Conservation (phyloP, 352 stramenopile genomes). For the Peronospora farinosa region DNA sequence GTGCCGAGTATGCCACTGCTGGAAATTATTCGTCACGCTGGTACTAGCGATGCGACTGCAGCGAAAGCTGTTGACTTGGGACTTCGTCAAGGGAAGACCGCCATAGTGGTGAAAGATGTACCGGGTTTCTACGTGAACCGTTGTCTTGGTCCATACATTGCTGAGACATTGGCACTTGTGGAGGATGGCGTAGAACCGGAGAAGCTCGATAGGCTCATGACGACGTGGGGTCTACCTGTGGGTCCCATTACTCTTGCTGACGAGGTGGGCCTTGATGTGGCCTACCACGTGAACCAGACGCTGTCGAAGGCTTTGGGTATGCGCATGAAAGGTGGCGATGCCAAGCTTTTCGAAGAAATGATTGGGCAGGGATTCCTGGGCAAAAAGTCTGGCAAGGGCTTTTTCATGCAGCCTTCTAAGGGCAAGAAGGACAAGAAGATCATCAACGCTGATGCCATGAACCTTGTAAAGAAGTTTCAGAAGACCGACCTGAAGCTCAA, state of each 20-base stretch:
- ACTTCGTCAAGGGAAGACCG: constrained; percentile 96
- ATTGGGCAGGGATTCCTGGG: constrained; percentile 93
- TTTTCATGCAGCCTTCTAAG: constrained; percentile 92
- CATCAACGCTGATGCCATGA: constrained; percentile 84
- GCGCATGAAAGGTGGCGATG: constrained; percentile 90
- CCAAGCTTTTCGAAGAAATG: constrained; percentile 92
- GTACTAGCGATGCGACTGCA: constrained; percentile 84
- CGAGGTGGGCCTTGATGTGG: constrained; percentile 97
- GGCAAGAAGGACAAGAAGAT: constrained; percentile 87
- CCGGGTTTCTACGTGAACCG: constrained; percentile 99
- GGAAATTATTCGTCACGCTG: constrained; percentile 96
- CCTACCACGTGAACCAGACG: constrained; percentile 89
- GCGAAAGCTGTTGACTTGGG: constrained; percentile 92
- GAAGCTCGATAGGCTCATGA: constrained; percentile 92
- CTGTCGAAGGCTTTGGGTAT: constrained; percentile 93
- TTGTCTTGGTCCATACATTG: constrained; percentile 93
- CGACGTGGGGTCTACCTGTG: constrained; percentile 95
- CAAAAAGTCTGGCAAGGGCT: constrained; percentile 96
- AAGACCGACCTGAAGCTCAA: constrained; percentile 72
- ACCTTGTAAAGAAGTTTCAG: constrained; percentile 77
- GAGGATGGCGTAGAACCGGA: constrained; percentile 90
- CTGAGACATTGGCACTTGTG: constrained; percentile 87
- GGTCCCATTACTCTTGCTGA: constrained; percentile 95
- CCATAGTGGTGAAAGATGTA: constrained; percentile 97
- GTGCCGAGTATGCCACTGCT: constrained; percentile 97